phyloP scores from a whole-genome alignment of 345 rosid genomes.

The Ceriops tagal region DNA sequence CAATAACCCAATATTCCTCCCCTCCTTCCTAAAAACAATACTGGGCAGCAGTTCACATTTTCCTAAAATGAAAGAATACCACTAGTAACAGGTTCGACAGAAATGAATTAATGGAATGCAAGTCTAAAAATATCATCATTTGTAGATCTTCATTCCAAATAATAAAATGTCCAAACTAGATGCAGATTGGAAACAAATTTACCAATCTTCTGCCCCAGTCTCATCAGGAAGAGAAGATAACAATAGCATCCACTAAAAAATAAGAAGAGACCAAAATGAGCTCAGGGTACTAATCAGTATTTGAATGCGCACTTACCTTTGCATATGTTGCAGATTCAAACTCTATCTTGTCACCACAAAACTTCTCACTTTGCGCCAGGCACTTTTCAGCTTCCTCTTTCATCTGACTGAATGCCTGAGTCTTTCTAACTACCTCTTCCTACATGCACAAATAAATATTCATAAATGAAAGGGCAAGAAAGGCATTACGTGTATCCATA shows the following conservation, averaged over 20 bases:
- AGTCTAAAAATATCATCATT: background rate
- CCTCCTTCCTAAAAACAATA: background rate
- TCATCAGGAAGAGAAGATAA: background rate
- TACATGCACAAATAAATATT: background rate
- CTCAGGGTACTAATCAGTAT: background rate
- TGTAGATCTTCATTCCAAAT: background rate
- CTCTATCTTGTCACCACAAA: slow-evolving; percentile 53
- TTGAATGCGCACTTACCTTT: slow-evolving; percentile 41
- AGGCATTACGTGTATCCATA: background rate
- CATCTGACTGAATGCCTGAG: slow-evolving; percentile 56
- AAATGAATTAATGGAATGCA: background rate
- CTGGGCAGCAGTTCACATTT: background rate
- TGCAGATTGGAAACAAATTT: background rate
- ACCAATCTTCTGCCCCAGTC: background rate
- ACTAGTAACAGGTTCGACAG: background rate
- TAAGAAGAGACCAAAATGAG: background rate
- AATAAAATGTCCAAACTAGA: background rate
- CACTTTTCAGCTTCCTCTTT: slow-evolving; percentile 82
- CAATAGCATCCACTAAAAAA: background rate
- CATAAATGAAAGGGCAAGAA: background rate
- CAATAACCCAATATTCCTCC: no score
- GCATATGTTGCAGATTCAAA: slow-evolving; percentile 73
- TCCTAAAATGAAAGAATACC: background rate
- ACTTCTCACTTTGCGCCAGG: slow-evolving; percentile 59
- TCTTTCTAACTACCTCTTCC: slow-evolving; percentile 37